phyloP scores from a whole-genome alignment of 2,329 filamentous ascomycete species.

The Epichloe aotearoae region DNA sequence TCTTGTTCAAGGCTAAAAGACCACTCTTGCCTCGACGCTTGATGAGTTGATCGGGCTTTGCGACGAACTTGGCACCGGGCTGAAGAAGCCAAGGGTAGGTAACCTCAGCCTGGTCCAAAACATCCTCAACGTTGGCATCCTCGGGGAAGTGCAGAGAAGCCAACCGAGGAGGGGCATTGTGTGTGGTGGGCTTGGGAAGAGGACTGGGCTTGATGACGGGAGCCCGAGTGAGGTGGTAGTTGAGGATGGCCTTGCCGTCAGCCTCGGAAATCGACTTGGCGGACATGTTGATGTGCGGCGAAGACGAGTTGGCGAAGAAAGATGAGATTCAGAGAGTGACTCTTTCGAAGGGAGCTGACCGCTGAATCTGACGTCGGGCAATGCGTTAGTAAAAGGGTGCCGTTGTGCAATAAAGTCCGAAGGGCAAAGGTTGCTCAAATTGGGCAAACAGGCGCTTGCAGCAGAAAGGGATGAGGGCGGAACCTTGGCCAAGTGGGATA shows the following conservation, averaged over 20 bases:
- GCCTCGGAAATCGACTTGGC: slow-evolving; percentile 95
- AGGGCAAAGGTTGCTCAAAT: background rate
- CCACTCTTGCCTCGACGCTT: slow-evolving; percentile 99
- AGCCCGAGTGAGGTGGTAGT: slow-evolving; percentile 98
- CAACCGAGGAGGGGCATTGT: slow-evolving; percentile 86
- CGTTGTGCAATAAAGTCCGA: background rate
- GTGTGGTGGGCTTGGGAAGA: slow-evolving; percentile 67
- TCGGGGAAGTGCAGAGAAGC: slow-evolving; percentile 89
- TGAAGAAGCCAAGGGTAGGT: slow-evolving; percentile 93
- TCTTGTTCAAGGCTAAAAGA: slow-evolving; percentile 91
- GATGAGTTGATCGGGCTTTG: slow-evolving; percentile 99
- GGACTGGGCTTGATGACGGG: slow-evolving; percentile 96
- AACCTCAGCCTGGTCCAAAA: slow-evolving; percentile 90
- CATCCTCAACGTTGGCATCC: slow-evolving; percentile 65
- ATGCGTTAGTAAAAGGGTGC: background rate
- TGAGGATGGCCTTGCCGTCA: slow-evolving; percentile 99
- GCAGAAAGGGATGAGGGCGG: background rate
- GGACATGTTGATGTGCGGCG: slow-evolving; percentile 26
- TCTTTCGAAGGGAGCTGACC: background rate
- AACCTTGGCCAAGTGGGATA: background rate
- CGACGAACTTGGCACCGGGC: slow-evolving; percentile 80
- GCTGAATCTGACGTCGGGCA: background rate
- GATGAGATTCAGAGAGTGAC: background rate
- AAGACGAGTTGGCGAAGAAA: slow-evolving; percentile 9
- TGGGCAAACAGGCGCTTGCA: background rate